Base-by-base conservation (phyloP, 2,329 filamentous ascomycete genomes). In the Ceratocystis alfenasii region DNA sequence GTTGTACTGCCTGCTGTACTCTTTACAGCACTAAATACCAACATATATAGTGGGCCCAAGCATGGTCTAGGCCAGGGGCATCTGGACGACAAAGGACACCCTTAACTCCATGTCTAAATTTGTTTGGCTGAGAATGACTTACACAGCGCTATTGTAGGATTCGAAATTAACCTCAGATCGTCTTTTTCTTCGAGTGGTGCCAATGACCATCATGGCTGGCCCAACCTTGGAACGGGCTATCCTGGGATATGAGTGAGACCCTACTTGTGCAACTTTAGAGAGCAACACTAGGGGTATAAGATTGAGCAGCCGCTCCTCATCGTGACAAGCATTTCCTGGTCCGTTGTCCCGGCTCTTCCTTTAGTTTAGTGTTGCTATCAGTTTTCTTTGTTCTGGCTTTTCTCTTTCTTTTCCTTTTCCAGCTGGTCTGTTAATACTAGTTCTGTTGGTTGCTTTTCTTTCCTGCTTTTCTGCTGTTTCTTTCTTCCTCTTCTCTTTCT, bases 101-200 rank as follows among this genome's bases (percentile, higher is more conserved):
- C 53, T 57, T 25, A 25, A 25, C 2, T 25, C 22, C 22, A 25
- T 25, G 22, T 25, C 33, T 41, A 25, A 5, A 12, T 44, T 62
- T 65, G 15, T 46, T 48, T 41, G 36, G 30, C 36, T 44, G 63
- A 28, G 36, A 44, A 59, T 28, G 50, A 45, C 50, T 60, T 33
- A 57, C 28, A 57, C 53, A 30, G 33, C 17, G 22, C 28, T 3
- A 17, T 33, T 1, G 6, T 7, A 57, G 53, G 53, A 57, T 57
- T 57, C 22, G 17, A 33, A 33, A 17, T 33, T 33, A 17, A 17
- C 53, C 28, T 57, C 53, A 25, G 25, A n/a, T 8, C 28, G 25
- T 36, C 25, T 36, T 7, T 33, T 25, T 22, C 53, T 57, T n/a
- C 25, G 33, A 33, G 28, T 57, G 25, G 28, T 57, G 12, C 53